A percentile compares a stretch with the other conserved stretches of the same genome.
phyloP scores from a whole-genome alignment of 2,329 filamentous ascomycete species.

The Aspergillus pseudoterreus region DNA sequence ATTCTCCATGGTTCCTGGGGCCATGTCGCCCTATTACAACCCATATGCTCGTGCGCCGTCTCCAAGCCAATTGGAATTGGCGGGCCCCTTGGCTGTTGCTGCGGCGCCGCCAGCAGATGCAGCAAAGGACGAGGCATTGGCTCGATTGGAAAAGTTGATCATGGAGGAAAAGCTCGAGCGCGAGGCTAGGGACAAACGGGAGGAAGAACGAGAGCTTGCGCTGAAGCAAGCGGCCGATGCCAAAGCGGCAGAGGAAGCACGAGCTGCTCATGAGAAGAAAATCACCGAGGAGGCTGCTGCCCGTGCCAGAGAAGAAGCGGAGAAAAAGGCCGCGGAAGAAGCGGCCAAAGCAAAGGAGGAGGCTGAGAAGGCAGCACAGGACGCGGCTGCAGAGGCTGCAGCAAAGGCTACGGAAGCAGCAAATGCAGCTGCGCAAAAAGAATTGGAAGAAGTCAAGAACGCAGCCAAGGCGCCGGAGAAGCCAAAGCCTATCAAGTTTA shows the following conservation, averaged over 20 bases:
- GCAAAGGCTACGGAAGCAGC: conserved; percentile 36
- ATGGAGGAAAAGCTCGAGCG: conserved; percentile 42
- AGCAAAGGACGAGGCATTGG: conserved; percentile 54
- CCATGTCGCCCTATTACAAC: conserved; percentile 36
- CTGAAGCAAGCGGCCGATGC: conserved; percentile 52
- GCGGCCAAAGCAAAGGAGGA: conserved; percentile 46
- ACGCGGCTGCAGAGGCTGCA: conserved; percentile 37
- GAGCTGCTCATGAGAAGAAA: conserved; percentile 39
- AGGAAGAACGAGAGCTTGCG: conserved; percentile 37
- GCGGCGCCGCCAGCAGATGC: conserved; percentile 45
- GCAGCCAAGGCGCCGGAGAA: conserved; percentile 47
- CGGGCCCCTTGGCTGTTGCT: conserved; percentile 15
- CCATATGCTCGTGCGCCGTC: conserved; percentile 34
- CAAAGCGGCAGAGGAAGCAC: conserved; percentile 29
- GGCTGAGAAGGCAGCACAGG: conserved; percentile 40
- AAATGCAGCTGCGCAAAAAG: conserved; percentile 33
- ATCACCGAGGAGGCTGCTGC: conserved; percentile 42
- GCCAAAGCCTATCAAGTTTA: conserved; percentile 79
- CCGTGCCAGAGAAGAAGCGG: conserved; percentile 49
- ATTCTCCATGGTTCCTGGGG: conserved; percentile 31
- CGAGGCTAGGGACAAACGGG: conserved; percentile 35
- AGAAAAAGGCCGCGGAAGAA: conserved; percentile 44
- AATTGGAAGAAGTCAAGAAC: conserved; percentile 32
- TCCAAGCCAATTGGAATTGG: conserved; percentile 27
- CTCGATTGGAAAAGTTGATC: conserved; percentile 59